A percentile compares a stretch with the other conserved stretches of the same genome.
Conservation (phyloP, 768 basidiomycete genomes). For the Russula ochroleuca region DNA sequence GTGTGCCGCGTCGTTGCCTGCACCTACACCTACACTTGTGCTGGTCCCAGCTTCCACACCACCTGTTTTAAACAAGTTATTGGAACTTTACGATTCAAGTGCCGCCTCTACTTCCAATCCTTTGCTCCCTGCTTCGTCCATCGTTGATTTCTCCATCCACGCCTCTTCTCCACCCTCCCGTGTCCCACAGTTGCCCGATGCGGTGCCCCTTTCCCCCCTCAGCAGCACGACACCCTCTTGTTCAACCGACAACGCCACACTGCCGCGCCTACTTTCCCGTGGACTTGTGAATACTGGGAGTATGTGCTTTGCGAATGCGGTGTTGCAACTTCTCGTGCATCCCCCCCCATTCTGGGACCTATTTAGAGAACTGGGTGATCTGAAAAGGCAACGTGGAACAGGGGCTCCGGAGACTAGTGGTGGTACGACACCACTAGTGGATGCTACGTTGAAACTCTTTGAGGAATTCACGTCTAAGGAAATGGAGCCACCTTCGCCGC, state of each 20-base stretch:
- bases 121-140: conserved; percentile 61
- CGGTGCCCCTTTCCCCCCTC: conserved; percentile 53
- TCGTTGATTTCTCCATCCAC: conserved; percentile 69
- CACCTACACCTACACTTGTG: too few relatives aligned
- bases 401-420: conserved; percentile 32
- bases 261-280: conserved; percentile 53
- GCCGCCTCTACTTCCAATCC: conserved; percentile 35
- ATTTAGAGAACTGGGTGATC: conserved; percentile 66
- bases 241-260: conserved; percentile 18
- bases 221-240: conserved; percentile 37
- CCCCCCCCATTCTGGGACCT: conserved; percentile 80
- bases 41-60: too few relatives aligned
- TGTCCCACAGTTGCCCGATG: conserved; percentile 33
- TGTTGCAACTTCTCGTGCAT: conserved; percentile 86
- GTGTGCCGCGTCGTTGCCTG: too few relatives aligned
- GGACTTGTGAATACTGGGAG: conserved; percentile 93
- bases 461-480: conserved; percentile 56
- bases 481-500: conserved; percentile 26
- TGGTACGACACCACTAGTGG: conserved; percentile 62
- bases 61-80: too few relatives aligned
- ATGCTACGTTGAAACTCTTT: conserved; percentile 68
- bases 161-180: conserved; percentile 41
- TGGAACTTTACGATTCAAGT: too few relatives aligned
- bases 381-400: conserved; percentile 35
- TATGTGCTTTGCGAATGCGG: conserved; percentile 96